Evolutionary conservation across 106 monocot species (phyloP), one percentile per base, ranked within the genome.

Genomic region (Dendrobium catenatum): DNA sequence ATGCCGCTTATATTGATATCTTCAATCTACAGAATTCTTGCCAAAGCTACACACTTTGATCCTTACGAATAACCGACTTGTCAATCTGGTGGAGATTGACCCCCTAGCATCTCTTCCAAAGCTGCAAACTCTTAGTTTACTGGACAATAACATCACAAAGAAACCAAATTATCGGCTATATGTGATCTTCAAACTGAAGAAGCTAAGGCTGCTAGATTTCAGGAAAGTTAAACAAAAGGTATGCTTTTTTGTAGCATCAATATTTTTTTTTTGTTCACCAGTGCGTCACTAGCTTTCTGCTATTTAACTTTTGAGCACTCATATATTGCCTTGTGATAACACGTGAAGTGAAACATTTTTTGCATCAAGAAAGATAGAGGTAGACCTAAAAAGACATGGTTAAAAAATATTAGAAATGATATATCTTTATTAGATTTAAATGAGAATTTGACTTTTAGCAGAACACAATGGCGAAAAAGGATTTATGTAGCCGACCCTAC

Each of bases 141-240:
- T 98, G 84, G 97, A 98, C 80, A 94, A 94, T 82, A 98, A 90
- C 81, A 88, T 98, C 37, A 98, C 94, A 49, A 98, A 98, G 87
- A 94, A 98, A 58, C 94, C 94, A 80, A 92, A 94, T 75, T 98
- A 98, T 81, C 86, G 97, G 7, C 40, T 94, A 2, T 98, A 98
- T 93, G 97, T 98, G 84, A 91, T 98, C 77, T 84, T 90, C 85
- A 98, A 89, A 81, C 80, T 94, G 81, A 98, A 94, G 85, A 82
- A 87, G 47, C 79, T 98, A 59, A 86, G 94, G 19, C 55, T 98
- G 78, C 90, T 98, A 43, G 97, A 98, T 86, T 98, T 91, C 89
- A 90, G 82, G 85, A 98, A 98, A 88, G 88, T 98, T 9, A 98
- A 94, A 82, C 92, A 89, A 27, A 94, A 93, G 97, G 97, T 98